phyloP scores from a whole-genome alignment of 2,329 filamentous ascomycete species.

The Blastomyces percursus region DNA sequence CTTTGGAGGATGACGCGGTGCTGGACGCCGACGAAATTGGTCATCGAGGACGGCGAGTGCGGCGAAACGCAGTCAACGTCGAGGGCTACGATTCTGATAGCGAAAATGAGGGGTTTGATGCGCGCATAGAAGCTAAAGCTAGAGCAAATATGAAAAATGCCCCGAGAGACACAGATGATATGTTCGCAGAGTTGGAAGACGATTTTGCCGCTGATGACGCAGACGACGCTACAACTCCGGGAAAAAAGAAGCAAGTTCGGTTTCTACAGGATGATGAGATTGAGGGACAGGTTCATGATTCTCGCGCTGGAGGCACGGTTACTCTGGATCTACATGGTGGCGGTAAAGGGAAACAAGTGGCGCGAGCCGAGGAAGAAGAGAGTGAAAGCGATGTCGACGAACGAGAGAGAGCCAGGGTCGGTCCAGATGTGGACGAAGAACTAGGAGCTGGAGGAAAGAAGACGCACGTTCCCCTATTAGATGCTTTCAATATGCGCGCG shows the following conservation, averaged over 20 bases:
- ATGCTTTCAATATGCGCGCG: conserved; percentile 86
- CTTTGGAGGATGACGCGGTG: conserved; percentile 55
- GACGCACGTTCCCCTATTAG: conserved; percentile 82
- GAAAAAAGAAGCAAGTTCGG: conserved; percentile 51
- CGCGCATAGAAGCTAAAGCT: conserved; percentile 53
- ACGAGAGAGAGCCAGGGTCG: conserved; percentile 56
- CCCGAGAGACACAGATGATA: conserved; percentile 49
- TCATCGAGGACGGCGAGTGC: conserved; percentile 57
- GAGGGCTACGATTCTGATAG: conserved; percentile 93
- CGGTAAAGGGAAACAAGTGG: conserved; percentile 42
- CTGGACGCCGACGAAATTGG: conserved; percentile 92
- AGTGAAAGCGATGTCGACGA: conserved; percentile 53
- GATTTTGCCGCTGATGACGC: conserved; percentile 46
- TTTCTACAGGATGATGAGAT: conserved; percentile 57
- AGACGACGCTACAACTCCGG: conserved; percentile 38
- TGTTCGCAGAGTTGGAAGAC: conserved; percentile 62
- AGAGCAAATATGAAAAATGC: conserved; percentile 30
- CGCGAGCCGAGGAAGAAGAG: conserved; percentile 51
- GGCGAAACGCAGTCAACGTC: conserved; percentile 88
- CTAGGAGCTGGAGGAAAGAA: conserved; percentile 84
- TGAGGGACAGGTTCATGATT: conserved; percentile 63
- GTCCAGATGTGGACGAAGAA: conserved; percentile 74
- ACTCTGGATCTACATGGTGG: conserved; percentile 45
- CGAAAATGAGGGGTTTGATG: conserved; percentile 82
- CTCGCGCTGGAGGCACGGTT: conserved; percentile 61